Base-by-base conservation (phyloP, 2,329 filamentous ascomycete genomes). In the Clonostachys rosea region DNA sequence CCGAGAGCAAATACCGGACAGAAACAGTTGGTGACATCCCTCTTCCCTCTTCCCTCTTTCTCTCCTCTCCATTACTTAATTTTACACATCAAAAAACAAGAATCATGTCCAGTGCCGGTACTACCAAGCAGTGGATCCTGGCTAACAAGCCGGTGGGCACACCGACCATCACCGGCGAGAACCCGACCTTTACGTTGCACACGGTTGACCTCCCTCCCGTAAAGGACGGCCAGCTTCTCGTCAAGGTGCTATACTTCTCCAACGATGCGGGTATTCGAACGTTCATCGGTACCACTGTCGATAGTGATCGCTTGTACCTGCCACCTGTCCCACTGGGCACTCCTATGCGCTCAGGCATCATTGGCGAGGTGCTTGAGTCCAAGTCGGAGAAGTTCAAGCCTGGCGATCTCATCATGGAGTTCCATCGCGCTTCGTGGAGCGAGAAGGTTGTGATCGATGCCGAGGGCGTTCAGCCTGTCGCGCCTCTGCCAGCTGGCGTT, bases 51-150 rank as follows among this genome's bases (percentile, higher is more conserved):
- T 30, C 24, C 24, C 24, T 9, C 24, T 9, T 30, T 30, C 24
- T 30, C 24, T 30, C 24, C 24, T 30, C 24, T 30, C 4, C 9
- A 30, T 30, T 30, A 30, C 24, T 30, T 30, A 30, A 30, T 30
- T 30, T 30, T 30, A 4, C 24, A 30, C 24, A 10, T 9, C 9
- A 30, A 30, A 30, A 30, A 30, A 10, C 24, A 30, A 30, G 24
- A 30, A 43, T 9, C 17, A 43, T 43, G 42, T 24, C 42, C 11
- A 13, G 10, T 5, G 50, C 56, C 6, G 14, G 40, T 5, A 59
- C 56, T n/a, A 61, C 58, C 47, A 61, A 61, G 54, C 58, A 59
- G 60, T 61, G 59, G 59, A 49, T 58, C 47, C 56, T 61, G 35
- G 49, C 49, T 49, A 52, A 52, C 45, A 59, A 57, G 53, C 58